Evolutionary conservation across 345 rosid genomes (phyloP), one percentile per base, ranked within the genome.

Genomic region (Microthlaspi erraticum): DNA sequence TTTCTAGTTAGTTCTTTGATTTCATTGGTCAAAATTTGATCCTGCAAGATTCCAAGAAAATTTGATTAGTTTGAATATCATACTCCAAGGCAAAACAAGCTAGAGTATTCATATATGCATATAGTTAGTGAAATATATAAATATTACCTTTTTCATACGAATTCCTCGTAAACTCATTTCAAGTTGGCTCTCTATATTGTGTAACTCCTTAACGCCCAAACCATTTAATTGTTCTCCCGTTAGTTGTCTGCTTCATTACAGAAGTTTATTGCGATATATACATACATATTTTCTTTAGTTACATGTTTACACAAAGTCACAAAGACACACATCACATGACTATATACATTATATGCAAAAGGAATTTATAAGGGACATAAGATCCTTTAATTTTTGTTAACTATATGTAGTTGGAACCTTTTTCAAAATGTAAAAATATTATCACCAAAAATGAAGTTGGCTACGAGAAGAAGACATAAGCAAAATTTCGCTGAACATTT

Each of bases 151-250:
- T 72, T 82, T 79, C 65, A 64, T 64, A 12, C 92, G 89, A 71
- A 89, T 73, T 16, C 90, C 88, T 10, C 67, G 80, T 77, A 89
- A 77, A 36, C 89, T 87, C 83, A 80, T 72, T 64, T 87, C 88
- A 71, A 88, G 66, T 48, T 84, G 77, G 53, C 65, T 78, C 75
- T 88, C 90, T 39, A 88, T 53, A 66, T 78, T 79, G 18, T 83
- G 81, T 29, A 87, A 77, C 26, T 85, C 88, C 49, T 78, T 77
- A 41, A 81, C 54, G n/a, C 65, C 76, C 60, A 89, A 75, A 44
- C 89, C 96, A 64, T 75, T 60, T 45, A 87, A 85, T 67, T 84
- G 83, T 64, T 84, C 82, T 61, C 73, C 78, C 17, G 18, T 42
- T 80, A 85, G 37, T 66, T 81, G 72, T 71, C 93, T 88, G 77